A percentile compares a stretch with the other conserved stretches of the same genome.
phyloP scores from a whole-genome alignment of 805 yeast genomes.

The Cyberlindnera japonica region DNA sequence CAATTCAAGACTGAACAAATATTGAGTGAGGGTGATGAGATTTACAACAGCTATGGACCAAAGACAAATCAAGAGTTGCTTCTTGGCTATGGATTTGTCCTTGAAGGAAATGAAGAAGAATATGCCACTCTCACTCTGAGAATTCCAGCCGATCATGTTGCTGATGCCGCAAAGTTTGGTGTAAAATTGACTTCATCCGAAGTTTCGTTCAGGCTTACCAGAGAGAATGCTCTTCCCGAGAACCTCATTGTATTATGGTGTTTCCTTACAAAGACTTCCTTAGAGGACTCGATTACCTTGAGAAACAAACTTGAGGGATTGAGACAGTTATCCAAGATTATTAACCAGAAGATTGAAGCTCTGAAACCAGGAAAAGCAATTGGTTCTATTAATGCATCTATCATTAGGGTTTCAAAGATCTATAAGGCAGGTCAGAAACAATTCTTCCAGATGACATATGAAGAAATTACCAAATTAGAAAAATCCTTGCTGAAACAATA shows the following conservation, averaged over 20 bases:
- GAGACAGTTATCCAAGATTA: conserved; percentile 47
- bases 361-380: conserved; percentile 30
- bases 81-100: conserved; percentile 76
- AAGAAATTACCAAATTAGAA: conserved; percentile 44
- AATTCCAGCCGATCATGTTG: conserved; percentile 33
- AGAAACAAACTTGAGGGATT: conserved; percentile 62
- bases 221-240: conserved; percentile 36
- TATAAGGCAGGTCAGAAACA: conserved; percentile 49
- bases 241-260: conserved; percentile 52
- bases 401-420: conserved; percentile 35
- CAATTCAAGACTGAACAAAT: conserved; percentile 39
- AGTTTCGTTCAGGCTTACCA: conserved; percentile 38
- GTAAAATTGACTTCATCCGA: conserved; percentile 39
- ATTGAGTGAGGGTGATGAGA: conserved; percentile 39
- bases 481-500: conserved; percentile 39
- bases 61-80: conserved; percentile 83
- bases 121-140: conserved; percentile 56
- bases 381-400: conserved; percentile 20
- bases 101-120: conserved; percentile 56
- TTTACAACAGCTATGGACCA: conserved; percentile 82
- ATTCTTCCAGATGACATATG: conserved; percentile 43
- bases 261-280: conserved; percentile 43
- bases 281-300: conserved; percentile 45
- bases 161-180: conserved; percentile 34
- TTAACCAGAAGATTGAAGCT: conserved; percentile 45